Base-by-base conservation (phyloP, 139 green algal species). In the Chlamydomonas sp. region DNA sequence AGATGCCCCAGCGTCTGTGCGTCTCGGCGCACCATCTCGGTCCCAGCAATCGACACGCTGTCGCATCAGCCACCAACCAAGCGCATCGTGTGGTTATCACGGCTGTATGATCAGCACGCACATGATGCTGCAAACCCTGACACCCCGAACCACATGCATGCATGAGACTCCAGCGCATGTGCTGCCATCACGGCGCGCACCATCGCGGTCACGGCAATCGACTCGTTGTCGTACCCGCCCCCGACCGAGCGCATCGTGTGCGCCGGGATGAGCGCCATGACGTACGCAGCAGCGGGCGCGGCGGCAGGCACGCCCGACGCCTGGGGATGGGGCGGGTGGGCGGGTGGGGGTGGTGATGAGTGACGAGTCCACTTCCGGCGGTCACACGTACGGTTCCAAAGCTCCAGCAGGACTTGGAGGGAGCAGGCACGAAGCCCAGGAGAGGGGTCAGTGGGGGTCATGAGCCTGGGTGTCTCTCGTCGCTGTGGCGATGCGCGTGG, bases 161-260 rank as follows among this genome's bases (percentile, higher is more conserved):
- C n/a, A 54, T 13, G 20, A 54, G 13, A 54, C 20, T 54, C 20
- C 13, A 54, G 43, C 13, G 43, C 20, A 54, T 54, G 43, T 54
- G 43, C 13, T 26, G 43, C 31, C n/a, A 13, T 35, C 49, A 13
- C 8, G 5, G 49, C 3, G 5, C 49, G 49, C 10, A 58, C 64
- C 39, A 57, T 70, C 6, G 38, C 28, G 38, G 24, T 57, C 36
- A 36, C 63, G 28, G 10, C 10, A 10, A 59, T 70, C 24, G 2
- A 35, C 22, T 70, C 63, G n/a, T 58, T 70, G 66, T 64, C 62
- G 24, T 58, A 69, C 5, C 62, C 62, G 35, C 62, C 62, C 36
- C 62, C 62, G 36, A 57, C 34, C 5, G 62, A 69, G 62, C 62
- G 62, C 62, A 69, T 69, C 36, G 57, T 69, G 37, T 69, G 62